Evolutionary conservation across 2,329 filamentous ascomycete species (phyloP).

Genomic region (Emmonsiellopsis sp.): DNA sequence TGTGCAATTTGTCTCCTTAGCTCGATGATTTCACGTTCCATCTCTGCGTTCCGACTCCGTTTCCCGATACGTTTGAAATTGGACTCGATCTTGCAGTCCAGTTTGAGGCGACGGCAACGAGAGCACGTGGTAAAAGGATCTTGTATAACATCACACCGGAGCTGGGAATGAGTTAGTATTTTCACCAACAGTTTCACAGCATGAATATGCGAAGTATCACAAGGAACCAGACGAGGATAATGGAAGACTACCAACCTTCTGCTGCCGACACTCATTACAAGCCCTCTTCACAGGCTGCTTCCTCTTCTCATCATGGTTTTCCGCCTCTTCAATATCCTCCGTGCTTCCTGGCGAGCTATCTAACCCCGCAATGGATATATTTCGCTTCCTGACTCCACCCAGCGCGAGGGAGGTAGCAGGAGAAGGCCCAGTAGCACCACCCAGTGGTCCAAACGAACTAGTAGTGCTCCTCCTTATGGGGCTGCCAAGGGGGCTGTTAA

Average conservation of each 20-base stretch:
- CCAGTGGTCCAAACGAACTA: background rate
- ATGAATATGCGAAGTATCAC: background rate
- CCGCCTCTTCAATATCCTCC: slow-evolving; percentile 33
- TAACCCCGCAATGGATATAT: slow-evolving; percentile 32
- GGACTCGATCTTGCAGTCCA: slow-evolving; percentile 57
- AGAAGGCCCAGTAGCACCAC: slow-evolving; percentile 1
- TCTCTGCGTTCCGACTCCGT: slow-evolving; percentile 54
- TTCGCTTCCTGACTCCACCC: slow-evolving; percentile 25
- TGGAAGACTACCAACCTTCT: slow-evolving; percentile 44
- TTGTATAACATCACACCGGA: slow-evolving; percentile 58
- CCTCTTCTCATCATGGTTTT: slow-evolving; percentile 33
- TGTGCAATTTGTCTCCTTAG: slow-evolving; percentile 39
- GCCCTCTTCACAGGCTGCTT: slow-evolving; percentile 49
- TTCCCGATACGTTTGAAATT: slow-evolving; percentile 61
- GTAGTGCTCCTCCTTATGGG: slow-evolving; percentile 1
- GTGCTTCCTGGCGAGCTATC: slow-evolving; percentile 40
- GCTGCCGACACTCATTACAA: slow-evolving; percentile 61
- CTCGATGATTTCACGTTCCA: slow-evolving; percentile 50
- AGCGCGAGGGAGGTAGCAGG: background rate
- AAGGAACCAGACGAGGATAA: background rate
- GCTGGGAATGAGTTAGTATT: slow-evolving; percentile 29
- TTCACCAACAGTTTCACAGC: background rate
- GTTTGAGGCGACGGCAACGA: slow-evolving; percentile 52
- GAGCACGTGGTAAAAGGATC: slow-evolving; percentile 54
- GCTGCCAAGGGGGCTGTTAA: background rate